Conservation (phyloP, 202 grass and related monocot genomes). For the Carex arenaria region DNA sequence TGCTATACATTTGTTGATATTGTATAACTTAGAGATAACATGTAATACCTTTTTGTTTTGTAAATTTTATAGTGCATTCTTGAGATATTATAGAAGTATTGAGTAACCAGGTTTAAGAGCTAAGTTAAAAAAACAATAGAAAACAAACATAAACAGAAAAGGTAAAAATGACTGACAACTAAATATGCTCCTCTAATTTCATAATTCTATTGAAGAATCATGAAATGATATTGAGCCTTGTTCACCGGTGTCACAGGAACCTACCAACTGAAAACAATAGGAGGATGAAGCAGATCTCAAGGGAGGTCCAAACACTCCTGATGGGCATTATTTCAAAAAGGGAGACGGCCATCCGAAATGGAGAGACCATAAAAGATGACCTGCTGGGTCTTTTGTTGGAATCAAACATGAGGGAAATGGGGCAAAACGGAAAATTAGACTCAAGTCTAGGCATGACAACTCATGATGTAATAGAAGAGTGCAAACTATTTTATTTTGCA, state of each 20-base stretch:
- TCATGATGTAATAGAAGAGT: slow-evolving; percentile 64
- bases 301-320: slow-evolving; percentile 33
- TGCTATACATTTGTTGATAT: background rate
- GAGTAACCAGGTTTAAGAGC: background rate
- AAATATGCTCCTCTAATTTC: background rate
- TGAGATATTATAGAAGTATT: background rate
- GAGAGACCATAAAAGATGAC: slow-evolving; percentile 35
- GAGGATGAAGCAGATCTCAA: slow-evolving; percentile 42
- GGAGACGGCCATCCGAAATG: slow-evolving; percentile 26
- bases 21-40: background rate
- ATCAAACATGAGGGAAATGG: slow-evolving; percentile 34
- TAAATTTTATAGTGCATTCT: background rate
- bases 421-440: slow-evolving; percentile 15
- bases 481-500: slow-evolving; percentile 85
- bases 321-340: slow-evolving; percentile 56
- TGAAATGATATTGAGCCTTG: background rate
- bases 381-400: slow-evolving; percentile 59
- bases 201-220: background rate
- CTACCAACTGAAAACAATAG: slow-evolving; percentile 60
- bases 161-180: background rate
- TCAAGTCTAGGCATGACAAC: slow-evolving; percentile 39
- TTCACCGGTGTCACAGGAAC: slow-evolving; percentile 31
- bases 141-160: background rate
- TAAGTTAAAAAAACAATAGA: background rate
- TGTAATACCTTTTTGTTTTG: background rate